phyloP scores from a whole-genome alignment of 1,284 basidiomycete genomes.

The Entoloma clypeatum region DNA sequence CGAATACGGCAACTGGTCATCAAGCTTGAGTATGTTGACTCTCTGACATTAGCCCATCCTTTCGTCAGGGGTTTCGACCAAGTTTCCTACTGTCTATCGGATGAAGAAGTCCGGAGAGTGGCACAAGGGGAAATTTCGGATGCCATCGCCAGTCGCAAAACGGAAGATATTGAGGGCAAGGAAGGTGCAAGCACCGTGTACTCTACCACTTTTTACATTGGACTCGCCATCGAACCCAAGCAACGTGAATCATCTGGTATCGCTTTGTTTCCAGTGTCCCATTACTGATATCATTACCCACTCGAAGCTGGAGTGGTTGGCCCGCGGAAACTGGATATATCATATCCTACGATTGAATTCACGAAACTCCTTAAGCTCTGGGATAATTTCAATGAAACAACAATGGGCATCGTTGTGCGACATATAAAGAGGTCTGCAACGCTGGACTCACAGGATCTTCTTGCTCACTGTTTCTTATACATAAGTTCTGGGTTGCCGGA shows the following conservation, averaged over 20 bases:
- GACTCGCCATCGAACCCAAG: slow-evolving; percentile 89
- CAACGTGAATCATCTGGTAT: slow-evolving; percentile 56
- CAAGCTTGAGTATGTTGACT: slow-evolving; percentile 95
- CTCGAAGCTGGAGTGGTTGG: slow-evolving; percentile 62
- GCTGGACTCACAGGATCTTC: slow-evolving; percentile 12
- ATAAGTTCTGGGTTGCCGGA: slow-evolving; percentile 71
- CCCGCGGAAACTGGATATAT: slow-evolving; percentile 87
- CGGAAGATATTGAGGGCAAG: slow-evolving; percentile 77
- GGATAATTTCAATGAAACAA: slow-evolving; percentile 91
- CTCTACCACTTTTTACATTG: slow-evolving; percentile 96
- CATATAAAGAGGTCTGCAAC: slow-evolving; percentile 84
- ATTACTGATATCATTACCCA: slow-evolving; percentile 16
- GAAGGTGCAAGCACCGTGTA: slow-evolving; percentile 78
- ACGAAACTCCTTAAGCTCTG: slow-evolving; percentile 93
- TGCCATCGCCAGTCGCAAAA: slow-evolving; percentile 67
- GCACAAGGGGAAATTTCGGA: slow-evolving; percentile 86
- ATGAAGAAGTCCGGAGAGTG: slow-evolving; percentile 86
- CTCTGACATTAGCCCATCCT: slow-evolving; percentile 89
- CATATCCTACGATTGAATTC: slow-evolving; percentile 95
- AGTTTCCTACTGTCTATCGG: slow-evolving; percentile 77
- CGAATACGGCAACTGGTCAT: slow-evolving; percentile 93
- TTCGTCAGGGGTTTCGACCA: slow-evolving; percentile 94
- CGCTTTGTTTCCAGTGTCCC: slow-evolving; percentile 13
- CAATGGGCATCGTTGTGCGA: slow-evolving; percentile 93
- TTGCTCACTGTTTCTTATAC: slow-evolving; percentile 18